Conservation (phyloP, 768 basidiomycete genomes). For the Kwoniella sp. region DNA sequence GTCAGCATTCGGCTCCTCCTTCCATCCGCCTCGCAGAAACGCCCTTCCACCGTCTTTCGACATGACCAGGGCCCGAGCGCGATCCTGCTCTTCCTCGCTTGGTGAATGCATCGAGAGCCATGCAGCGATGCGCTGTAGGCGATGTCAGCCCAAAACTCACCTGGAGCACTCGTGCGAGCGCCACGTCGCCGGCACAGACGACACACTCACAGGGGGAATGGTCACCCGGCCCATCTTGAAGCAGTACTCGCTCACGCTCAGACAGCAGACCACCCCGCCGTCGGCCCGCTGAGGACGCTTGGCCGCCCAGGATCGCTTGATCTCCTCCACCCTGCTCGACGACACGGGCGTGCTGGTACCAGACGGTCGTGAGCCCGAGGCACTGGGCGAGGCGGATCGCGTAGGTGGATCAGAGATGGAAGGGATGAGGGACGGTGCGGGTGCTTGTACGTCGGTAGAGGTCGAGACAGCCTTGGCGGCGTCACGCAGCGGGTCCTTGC, state of each 20-base stretch:
- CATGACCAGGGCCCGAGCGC: conserved; percentile 26
- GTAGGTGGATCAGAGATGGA: conserved; percentile 12
- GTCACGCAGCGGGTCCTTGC: not conserved
- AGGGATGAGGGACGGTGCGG: conserved; percentile 8
- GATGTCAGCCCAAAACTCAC: not conserved
- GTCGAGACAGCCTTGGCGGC: not conserved
- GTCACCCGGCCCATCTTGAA: conserved; percentile 46
- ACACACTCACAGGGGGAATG: conserved; percentile 37
- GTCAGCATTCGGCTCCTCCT: conserved; percentile 29
- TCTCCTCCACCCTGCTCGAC: conserved; percentile 14
- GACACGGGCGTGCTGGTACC: conserved; percentile 17
- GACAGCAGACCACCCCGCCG: conserved; percentile 40
- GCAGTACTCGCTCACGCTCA: conserved; percentile 36
- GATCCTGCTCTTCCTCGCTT: conserved; percentile 10
- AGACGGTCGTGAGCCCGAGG: conserved; percentile 9
- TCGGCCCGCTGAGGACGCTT: conserved; percentile 23
- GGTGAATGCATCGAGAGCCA: conserved; percentile 29
- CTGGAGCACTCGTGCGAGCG: not conserved
- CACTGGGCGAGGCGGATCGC: conserved; percentile 6
- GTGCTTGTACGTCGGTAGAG: not conserved
- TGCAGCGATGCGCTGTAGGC: conserved; percentile 27
- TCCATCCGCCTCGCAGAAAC: conserved; percentile 39
- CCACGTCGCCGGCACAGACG: not conserved
- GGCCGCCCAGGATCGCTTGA: conserved; percentile 17
- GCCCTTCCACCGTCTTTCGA: conserved; percentile 30